Evolutionary conservation across 2,329 filamentous ascomycete species (phyloP).

Genomic region (Mycogone perniciosa): DNA sequence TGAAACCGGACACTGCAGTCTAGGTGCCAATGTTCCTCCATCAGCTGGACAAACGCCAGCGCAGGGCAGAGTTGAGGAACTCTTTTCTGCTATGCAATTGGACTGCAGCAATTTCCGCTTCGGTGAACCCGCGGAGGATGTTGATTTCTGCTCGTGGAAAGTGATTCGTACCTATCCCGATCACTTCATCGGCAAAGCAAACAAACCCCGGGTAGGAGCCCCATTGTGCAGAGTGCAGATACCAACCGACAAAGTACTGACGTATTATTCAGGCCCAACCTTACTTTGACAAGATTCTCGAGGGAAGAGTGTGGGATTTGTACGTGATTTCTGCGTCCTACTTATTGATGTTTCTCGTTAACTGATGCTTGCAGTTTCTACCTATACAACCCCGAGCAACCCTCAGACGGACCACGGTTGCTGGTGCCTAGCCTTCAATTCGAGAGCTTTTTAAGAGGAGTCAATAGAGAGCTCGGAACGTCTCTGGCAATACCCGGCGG

Average conservation of each 20-base stretch:
- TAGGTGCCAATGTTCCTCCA: background rate
- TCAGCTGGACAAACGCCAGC: background rate
- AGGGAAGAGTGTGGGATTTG: constrained; percentile 66
- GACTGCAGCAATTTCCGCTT: constrained; percentile 20
- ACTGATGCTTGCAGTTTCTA: constrained; percentile 51
- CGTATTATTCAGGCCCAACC: constrained; percentile 29
- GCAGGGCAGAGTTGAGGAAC: background rate
- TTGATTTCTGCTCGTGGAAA: constrained; percentile 44
- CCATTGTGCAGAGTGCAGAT: background rate
- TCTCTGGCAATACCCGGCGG: constrained; percentile 52
- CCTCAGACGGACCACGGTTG: constrained; percentile 49
- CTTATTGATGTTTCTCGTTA: background rate
- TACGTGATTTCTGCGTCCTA: constrained; percentile 27
- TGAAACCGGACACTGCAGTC: constrained; percentile 1
- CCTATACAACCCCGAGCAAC: constrained; percentile 45
- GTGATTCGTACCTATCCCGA: constrained; percentile 53
- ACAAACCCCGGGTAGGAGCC: constrained; percentile 37
- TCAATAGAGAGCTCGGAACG: constrained; percentile 54
- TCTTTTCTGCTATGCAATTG: constrained; percentile 5
- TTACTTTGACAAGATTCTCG: constrained; percentile 55
- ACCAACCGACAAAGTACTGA: constrained; percentile 10
- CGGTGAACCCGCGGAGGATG: constrained; percentile 21
- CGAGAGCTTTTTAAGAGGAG: constrained; percentile 52
- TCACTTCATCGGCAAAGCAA: constrained; percentile 50
- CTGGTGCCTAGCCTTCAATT: constrained; percentile 65